A percentile compares a stretch with the other conserved stretches of the same genome.
Evolutionary conservation across 108 stramenopile genomes (phyloP).

Genomic region (Cyclostephanos tholiformis): DNA sequence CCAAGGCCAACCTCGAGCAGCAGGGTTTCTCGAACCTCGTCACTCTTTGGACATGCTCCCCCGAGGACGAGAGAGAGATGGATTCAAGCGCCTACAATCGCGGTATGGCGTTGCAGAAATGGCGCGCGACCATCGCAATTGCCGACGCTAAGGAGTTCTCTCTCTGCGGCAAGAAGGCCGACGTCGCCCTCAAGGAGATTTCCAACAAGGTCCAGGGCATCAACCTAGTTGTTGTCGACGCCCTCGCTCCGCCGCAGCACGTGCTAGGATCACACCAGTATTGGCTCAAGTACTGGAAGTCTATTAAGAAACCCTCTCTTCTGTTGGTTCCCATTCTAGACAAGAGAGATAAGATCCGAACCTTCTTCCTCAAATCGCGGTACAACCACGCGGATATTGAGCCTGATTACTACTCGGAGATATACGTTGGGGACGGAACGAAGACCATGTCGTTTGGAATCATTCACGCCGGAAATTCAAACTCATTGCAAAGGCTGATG

Average conservation of each 20-base stretch:
- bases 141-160: slow-evolving; percentile 25
- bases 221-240: slow-evolving; percentile 46
- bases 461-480: slow-evolving; percentile 41
- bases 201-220: slow-evolving; percentile 30
- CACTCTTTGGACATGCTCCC: slow-evolving; percentile 39
- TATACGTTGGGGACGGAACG: slow-evolving; percentile 42
- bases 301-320: slow-evolving; percentile 40
- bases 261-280: slow-evolving; percentile 32
- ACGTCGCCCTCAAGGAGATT: slow-evolving; percentile 39
- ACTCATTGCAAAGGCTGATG: slow-evolving; percentile 28
- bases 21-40: slow-evolving; percentile 36
- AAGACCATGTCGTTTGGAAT: slow-evolving; percentile 53
- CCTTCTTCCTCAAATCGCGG: slow-evolving; percentile 44
- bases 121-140: slow-evolving; percentile 28
- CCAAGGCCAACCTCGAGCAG: slow-evolving; percentile 32
- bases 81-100: slow-evolving; percentile 26
- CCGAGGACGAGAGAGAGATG: slow-evolving; percentile 27
- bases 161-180: slow-evolving; percentile 38
- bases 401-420: slow-evolving; percentile 48
- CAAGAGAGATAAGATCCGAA: slow-evolving; percentile 25
- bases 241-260: slow-evolving; percentile 34
- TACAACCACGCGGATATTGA: slow-evolving; percentile 40
- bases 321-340: slow-evolving; percentile 41
- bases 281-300: slow-evolving; percentile 42
- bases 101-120: slow-evolving; percentile 33